Conservation (phyloP, 2,329 filamentous ascomycete species). For the Escovopsis sp. region DNA sequence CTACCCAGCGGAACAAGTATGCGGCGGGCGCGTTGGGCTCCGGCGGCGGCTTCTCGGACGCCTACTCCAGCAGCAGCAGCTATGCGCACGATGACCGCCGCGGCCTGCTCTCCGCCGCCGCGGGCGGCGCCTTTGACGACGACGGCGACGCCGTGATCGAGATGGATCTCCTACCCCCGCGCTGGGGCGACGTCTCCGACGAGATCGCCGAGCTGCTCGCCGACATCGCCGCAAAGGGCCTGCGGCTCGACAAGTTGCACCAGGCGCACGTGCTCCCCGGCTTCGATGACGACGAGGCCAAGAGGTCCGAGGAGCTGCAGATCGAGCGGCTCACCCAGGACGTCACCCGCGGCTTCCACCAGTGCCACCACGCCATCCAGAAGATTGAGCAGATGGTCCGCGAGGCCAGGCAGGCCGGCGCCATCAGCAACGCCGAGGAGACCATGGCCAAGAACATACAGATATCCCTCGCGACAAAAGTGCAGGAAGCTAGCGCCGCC, state of each 20-base stretch:
- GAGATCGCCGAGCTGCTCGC: conserved; percentile 75
- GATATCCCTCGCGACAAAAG: conserved; percentile 71
- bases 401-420: conserved; percentile 59
- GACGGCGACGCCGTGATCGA: conserved; percentile 93
- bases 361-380: conserved; percentile 80
- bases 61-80: conserved; percentile 35
- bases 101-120: conserved; percentile 56
- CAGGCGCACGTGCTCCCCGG: conserved; percentile 94
- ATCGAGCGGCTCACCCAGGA: conserved; percentile 85
- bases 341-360: conserved; percentile 79
- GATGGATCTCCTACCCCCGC: conserved; percentile 90
- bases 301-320: conserved; percentile 71
- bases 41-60: conserved; percentile 40
- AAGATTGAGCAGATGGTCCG: conserved; percentile 75
- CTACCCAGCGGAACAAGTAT: conserved; percentile 63
- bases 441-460: conserved; percentile 95
- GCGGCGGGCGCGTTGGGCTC: conserved; percentile 32
- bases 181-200: conserved; percentile 92
- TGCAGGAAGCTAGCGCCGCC: conserved; percentile 80
- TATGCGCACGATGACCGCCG: conserved; percentile 43
- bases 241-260: conserved; percentile 79
- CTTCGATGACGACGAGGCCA: conserved; percentile 88
- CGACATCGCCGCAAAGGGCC: conserved; percentile 68
- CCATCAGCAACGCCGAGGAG: conserved; percentile 70
- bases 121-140: conserved; percentile 56